These are phyloP conservation scores for Bolboschoenus planiculmis DNA, from an alignment of 176 grass and related monocot species.

Conservation along the genomic window DNA sequence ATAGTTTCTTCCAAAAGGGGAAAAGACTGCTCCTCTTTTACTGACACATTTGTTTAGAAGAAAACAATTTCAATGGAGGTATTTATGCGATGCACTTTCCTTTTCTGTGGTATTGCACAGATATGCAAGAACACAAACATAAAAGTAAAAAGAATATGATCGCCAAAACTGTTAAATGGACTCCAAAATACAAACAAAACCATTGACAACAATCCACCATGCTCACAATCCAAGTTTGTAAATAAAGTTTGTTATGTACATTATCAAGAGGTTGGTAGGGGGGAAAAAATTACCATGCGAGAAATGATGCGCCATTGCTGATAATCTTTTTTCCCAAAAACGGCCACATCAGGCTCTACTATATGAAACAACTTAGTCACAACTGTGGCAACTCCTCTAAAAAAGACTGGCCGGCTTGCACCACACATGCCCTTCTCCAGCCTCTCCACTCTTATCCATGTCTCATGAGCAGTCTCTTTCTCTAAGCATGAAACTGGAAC, in stretches of 20 bases:
- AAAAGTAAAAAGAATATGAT: neutral
- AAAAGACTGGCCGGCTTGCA: conserved; percentile 68
- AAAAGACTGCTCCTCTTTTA: neutral
- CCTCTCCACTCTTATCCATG: conserved; percentile 73
- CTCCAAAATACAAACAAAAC: neutral
- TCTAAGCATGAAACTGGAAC: conserved; percentile 48
- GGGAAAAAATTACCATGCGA: conserved; percentile 49
- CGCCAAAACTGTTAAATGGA: neutral
- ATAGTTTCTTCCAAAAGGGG: neutral
- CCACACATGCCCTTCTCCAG: conserved; percentile 70
- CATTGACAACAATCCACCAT: neutral
- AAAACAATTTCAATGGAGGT: neutral
- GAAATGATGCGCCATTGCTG: conserved; percentile 85
- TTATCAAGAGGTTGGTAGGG: neutral
- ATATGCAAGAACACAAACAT: neutral
- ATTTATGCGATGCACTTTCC: neutral
- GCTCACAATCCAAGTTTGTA: neutral
- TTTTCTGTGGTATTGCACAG: neutral
- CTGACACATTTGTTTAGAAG: neutral
- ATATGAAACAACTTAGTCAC: conserved; percentile 80
- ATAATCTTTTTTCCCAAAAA: conserved; percentile 98
- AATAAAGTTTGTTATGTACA: neutral
- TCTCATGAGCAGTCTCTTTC: conserved; percentile 45
- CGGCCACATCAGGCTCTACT: conserved; percentile 64
- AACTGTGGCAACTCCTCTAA: conserved; percentile 71